Conservation (phyloP, 1,284 basidiomycete genomes). For the Boletus albobrunnescens region DNA sequence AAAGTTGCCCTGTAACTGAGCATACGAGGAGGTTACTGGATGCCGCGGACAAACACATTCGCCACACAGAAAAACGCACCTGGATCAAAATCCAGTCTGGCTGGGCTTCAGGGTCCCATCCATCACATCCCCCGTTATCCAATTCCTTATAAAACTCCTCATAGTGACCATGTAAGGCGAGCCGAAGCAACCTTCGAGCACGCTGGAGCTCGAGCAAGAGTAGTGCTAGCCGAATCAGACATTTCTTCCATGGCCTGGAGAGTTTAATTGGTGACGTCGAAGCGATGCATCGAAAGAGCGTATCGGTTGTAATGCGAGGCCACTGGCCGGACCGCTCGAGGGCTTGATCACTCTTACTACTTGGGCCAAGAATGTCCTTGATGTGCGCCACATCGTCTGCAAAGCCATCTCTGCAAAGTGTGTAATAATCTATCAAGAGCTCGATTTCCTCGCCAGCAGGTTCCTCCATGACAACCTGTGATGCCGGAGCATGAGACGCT, state of each 20-base stretch:
- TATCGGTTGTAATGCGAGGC: constrained; percentile 27
- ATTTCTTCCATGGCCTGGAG: constrained; percentile 24
- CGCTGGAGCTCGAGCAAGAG: constrained; percentile 33
- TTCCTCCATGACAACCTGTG: neutral
- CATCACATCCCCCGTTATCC: constrained; percentile 17
- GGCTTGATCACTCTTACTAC: neutral
- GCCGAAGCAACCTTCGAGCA: constrained; percentile 1
- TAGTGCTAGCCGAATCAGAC: constrained; percentile 28
- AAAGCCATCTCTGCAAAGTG: neutral
- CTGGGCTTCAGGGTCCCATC: constrained; percentile 14
- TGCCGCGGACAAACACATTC: neutral
- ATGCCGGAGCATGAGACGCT: neutral
- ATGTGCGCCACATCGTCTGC: neutral
- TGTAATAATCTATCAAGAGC: neutral
- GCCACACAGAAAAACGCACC: constrained; percentile 19
- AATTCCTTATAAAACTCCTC: constrained; percentile 4
- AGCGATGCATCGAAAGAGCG: constrained; percentile 24
- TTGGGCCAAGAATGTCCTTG: neutral
- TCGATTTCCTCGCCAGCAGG: neutral
- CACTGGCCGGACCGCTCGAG: constrained; percentile 9
- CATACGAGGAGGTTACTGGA: neutral
- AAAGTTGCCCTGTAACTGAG: constrained; percentile 43
- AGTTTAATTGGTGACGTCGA: constrained; percentile 7
- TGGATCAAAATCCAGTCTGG: constrained; percentile 46
- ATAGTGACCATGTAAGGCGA: neutral